Conservation (phyloP, 805 yeast genomes). For the Teunomyces panamensis region DNA sequence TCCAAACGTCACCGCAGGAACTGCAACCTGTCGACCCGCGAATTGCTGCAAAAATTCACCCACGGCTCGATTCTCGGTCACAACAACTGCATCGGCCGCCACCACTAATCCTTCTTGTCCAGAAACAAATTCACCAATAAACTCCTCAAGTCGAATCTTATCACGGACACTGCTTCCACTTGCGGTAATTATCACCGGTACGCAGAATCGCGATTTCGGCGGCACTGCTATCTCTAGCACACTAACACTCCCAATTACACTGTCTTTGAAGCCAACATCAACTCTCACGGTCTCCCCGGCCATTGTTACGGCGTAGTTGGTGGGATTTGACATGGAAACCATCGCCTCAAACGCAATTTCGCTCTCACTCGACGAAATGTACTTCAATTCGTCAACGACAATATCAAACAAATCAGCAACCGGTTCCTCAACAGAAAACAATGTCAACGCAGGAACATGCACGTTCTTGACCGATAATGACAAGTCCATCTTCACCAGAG, state of each 20-base stretch:
- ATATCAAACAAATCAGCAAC: not conserved
- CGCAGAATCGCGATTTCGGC: conserved; percentile 12
- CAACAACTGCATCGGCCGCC: conserved; percentile 17
- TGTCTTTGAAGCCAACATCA: conserved; percentile 1
- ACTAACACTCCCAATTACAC: not conserved
- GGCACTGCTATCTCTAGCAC: conserved; percentile 20
- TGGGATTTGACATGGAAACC: not conserved
- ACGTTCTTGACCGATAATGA: conserved; percentile 2
- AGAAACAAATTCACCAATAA: conserved; percentile 39
- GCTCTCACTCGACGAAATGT: not conserved
- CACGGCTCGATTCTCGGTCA: conserved; percentile 13
- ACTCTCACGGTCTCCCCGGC: not conserved
- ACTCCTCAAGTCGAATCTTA: conserved; percentile 22
- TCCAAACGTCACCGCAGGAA: conserved; percentile 24
- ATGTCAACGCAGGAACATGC: not conserved
- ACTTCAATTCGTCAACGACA: not conserved
- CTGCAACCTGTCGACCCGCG: conserved; percentile 18
- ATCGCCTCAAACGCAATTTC: not conserved
- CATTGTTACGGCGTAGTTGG: not conserved
- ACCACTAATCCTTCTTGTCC: conserved; percentile 31
- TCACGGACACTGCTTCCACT: conserved; percentile 12
- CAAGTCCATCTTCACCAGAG: conserved; percentile 10
- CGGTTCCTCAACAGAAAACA: not conserved
- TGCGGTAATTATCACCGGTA: conserved; percentile 13
- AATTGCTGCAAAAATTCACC: conserved; percentile 15